phyloP scores from a whole-genome alignment of 2,329 filamentous ascomycete species.

The Aureobasidium lini region DNA sequence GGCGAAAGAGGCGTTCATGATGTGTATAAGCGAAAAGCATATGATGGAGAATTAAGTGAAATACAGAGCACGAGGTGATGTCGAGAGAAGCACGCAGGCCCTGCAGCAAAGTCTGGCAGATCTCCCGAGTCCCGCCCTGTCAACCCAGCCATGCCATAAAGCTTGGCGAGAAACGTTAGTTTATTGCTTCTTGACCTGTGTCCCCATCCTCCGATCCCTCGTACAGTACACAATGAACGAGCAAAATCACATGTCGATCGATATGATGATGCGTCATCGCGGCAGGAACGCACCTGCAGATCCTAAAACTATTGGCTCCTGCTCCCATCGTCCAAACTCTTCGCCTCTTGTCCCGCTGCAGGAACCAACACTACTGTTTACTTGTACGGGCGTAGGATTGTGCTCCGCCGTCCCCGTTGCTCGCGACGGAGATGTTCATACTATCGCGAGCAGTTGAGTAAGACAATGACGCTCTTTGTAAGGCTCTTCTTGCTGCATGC shows the following conservation, averaged over 20 bases:
- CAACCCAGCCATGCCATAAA: conserved; percentile 1
- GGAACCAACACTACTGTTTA: not conserved
- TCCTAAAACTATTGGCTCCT: conserved; percentile 9
- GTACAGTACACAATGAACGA: conserved; percentile 4
- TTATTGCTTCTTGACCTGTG: conserved; percentile 3
- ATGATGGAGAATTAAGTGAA: not conserved
- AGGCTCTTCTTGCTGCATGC: not conserved
- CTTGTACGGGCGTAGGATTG: not conserved
- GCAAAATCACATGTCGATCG: conserved; percentile 3
- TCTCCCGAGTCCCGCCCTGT: not conserved
- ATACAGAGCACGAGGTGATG: not conserved
- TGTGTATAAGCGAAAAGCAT: not conserved
- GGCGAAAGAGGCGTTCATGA: not conserved
- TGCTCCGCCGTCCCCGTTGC: not conserved
- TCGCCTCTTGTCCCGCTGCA: not conserved
- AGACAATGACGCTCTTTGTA: conserved; percentile 1
- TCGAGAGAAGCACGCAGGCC: not conserved
- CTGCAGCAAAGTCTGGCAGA: conserved; percentile 2
- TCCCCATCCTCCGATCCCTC: not conserved
- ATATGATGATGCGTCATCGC: not conserved
- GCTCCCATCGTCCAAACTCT: not conserved
- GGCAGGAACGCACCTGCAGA: conserved; percentile 5
- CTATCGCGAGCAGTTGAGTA: conserved; percentile 6
- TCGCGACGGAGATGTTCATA: not conserved
- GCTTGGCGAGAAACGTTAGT: conserved; percentile 4